Percentiles rank a stretch among this genome's conserved stretches.
phyloP scores from a whole-genome alignment of 768 basidiomycete species.

The Auricularia heimuer region DNA sequence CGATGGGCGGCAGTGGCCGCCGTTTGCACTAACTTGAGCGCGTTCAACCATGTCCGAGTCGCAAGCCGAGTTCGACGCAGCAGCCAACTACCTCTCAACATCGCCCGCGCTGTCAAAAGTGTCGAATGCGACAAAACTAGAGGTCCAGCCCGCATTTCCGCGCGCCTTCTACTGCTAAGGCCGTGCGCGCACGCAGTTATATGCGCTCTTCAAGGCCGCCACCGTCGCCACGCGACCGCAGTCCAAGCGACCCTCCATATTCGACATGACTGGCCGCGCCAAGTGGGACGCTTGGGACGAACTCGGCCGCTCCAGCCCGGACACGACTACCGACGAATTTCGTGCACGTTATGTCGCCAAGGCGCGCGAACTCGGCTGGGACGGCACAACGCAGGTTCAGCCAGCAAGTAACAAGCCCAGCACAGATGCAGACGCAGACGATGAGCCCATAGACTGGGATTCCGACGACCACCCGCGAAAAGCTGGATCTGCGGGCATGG shows the following conservation, averaged over 20 bases:
- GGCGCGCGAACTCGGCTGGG: constrained; percentile 64
- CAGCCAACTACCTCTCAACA: constrained; percentile 55
- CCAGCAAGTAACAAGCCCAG: not conserved
- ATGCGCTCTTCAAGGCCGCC: constrained; percentile 72
- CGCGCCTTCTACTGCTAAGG: not conserved
- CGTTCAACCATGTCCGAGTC: not conserved
- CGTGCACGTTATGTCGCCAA: constrained; percentile 53
- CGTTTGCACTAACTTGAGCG: no score
- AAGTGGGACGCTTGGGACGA: constrained; percentile 82
- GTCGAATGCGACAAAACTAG: constrained; percentile 58
- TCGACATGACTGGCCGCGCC: constrained; percentile 69
- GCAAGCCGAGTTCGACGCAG: constrained; percentile 35
- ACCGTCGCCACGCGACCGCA: constrained; percentile 48
- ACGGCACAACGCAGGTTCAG: constrained; percentile 17
- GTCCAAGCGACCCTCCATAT: constrained; percentile 55
- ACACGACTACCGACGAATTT: constrained; percentile 40
- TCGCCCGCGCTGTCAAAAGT: constrained; percentile 36
- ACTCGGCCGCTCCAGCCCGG: constrained; percentile 38
- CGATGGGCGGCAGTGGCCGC: no score
- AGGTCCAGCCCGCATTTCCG: constrained; percentile 36
- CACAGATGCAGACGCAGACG: constrained; percentile 20
- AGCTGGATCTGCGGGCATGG: not conserved
- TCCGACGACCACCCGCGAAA: not conserved
- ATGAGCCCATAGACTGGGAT: constrained; percentile 16
- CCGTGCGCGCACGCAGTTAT: constrained; percentile 42